phyloP scores from a whole-genome alignment of 2,329 filamentous ascomycete genomes.

The Penicillium expansum region DNA sequence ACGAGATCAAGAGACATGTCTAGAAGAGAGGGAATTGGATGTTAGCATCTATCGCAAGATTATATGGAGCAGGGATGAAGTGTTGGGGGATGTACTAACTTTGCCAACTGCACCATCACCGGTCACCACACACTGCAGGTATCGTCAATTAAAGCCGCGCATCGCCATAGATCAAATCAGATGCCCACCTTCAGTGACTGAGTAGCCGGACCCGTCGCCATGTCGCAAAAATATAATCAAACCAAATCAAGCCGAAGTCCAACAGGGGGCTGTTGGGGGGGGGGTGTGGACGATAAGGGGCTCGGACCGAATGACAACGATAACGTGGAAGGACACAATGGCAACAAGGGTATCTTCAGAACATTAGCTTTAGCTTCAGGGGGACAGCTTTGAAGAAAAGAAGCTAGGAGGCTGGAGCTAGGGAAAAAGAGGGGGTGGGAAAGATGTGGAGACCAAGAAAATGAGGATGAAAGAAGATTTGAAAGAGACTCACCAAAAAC shows the following conservation, averaged over 20 bases:
- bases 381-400: background rate
- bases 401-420: slow-evolving; percentile 17
- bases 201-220: slow-evolving; percentile 80
- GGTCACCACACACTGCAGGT: slow-evolving; percentile 85
- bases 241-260: background rate
- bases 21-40: slow-evolving; percentile 39
- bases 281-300: background rate
- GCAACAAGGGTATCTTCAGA: slow-evolving; percentile 1
- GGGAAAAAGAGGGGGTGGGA: slow-evolving; percentile 16
- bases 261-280: slow-evolving; percentile 4
- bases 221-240: slow-evolving; percentile 29
- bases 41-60: background rate
- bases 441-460: slow-evolving; percentile 15
- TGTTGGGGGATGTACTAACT: slow-evolving; percentile 53
- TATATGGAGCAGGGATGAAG: background rate
- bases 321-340: slow-evolving; percentile 3
- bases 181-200: slow-evolving; percentile 81
- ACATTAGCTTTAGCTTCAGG: slow-evolving; percentile 19
- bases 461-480: slow-evolving; percentile 9
- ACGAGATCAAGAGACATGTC: slow-evolving; percentile 99
- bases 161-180: slow-evolving; percentile 13
- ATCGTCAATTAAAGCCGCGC: slow-evolving; percentile 37
- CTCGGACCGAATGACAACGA: background rate
- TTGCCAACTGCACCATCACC: slow-evolving; percentile 99
- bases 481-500: slow-evolving; percentile 6